These are phyloP conservation scores for Quercus aquifolioides DNA, from an alignment of 306 rosid genomes.

Conservation along the genomic window DNA sequence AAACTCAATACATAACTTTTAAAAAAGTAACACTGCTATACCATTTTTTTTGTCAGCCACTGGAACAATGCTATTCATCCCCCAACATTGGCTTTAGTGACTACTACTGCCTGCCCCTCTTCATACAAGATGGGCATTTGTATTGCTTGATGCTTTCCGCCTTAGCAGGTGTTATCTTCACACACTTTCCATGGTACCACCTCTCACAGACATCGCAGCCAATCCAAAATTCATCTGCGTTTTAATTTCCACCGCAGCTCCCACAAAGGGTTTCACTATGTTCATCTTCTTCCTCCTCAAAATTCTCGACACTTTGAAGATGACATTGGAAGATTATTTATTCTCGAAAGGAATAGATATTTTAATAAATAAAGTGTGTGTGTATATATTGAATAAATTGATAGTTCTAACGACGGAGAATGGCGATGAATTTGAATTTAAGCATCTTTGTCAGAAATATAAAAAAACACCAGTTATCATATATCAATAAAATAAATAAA, in stretches of 20 bases:
- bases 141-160: slow-evolving; percentile 92
- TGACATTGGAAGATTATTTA: too few species aligned
- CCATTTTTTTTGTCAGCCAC: slow-evolving; percentile 39
- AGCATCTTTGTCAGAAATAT: too few species aligned
- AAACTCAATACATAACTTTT: slow-evolving; percentile 40
- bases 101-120: slow-evolving; percentile 56
- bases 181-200: slow-evolving; percentile 94
- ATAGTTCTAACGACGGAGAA: too few species aligned
- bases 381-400: too few species aligned
- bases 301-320: slow-evolving; percentile 31
- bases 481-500: too few species aligned
- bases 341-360: too few species aligned
- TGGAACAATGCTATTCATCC: slow-evolving; percentile 12
- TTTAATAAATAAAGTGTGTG: too few species aligned
- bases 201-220: slow-evolving; percentile 85
- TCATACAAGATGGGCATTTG: slow-evolving; percentile 83
- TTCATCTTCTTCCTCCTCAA: slow-evolving; percentile 83
- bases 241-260: slow-evolving; percentile 84
- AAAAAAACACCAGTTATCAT: too few species aligned
- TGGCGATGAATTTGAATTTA: too few species aligned
- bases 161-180: slow-evolving; percentile 86
- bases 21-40: slow-evolving; percentile 40
- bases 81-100: not conserved
- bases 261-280: slow-evolving; percentile 84
- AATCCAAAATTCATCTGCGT: slow-evolving; percentile 85